Base-by-base conservation (phyloP, 257 asterid species). In the Linaria vulgaris region DNA sequence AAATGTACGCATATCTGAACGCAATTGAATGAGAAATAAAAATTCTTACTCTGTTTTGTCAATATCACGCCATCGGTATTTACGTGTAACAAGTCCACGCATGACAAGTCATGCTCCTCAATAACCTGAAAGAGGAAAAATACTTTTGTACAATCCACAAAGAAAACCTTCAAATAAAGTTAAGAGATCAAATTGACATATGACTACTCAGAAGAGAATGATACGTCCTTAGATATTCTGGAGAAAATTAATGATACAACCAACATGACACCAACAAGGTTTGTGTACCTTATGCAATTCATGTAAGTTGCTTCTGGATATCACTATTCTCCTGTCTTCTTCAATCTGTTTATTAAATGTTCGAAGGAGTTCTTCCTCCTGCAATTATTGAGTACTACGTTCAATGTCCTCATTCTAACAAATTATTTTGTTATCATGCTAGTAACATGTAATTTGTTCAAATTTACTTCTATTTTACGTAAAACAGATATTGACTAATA, bases 261-360 rank as follows among this genome's bases (percentile, higher is more conserved):
- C 60, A 46, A 13, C 41, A 54, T 12, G 34, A 71, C 56, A 67
- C 47, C 27, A 67, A 61, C 17, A 21, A 39, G 65, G 12, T 34
- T 57, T 68, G 46, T 63, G 56, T 80, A 92, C 99, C 95, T 85
- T 84, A 13, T 87, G 94, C 74, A 92, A 76, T 79, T 92, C 96
- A 39, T 78, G 80, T 70, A 92, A 67, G 76, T 89, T 92, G 85
- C 90, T 89, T 69, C 99, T 91, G 48, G 95, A 80, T 76, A 89
- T 81, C 74, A 89, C 90, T 75, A 92, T 83, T 73, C 76, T 84
- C 77, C 86, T 78, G 76, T 92, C 99, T 71, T 92, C 99, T 79
- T 87, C 95, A 70, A 92, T 85, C 83, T 92, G 99, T 62, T 89
- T 87, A 80, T 74, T 87, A 79, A 89, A 87, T 73, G 85, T 81